These are phyloP conservation scores for slime mould (Dictyostelium discoideum) DNA, from an alignment of 78 protist genomes.

Conservation along the genomic window DNA sequence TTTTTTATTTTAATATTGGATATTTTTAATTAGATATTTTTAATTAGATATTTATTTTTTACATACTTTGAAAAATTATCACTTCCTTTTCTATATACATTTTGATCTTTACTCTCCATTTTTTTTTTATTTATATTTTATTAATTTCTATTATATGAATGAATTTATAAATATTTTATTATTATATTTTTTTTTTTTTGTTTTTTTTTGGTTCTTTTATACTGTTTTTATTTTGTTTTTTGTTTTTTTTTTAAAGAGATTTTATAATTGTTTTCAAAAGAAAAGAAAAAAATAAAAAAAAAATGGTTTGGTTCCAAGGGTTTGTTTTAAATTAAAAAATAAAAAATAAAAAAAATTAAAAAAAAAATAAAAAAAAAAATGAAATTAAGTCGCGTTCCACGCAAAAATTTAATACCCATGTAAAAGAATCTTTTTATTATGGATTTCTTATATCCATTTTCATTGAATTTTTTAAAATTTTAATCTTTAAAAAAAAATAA, in stretches of 20 bases:
- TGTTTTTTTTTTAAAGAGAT: neutral
- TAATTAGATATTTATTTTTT: neutral
- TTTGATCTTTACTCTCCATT: neutral
- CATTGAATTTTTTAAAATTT: neutral
- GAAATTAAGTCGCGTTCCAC: neutral
- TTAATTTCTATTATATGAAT: too few species aligned
- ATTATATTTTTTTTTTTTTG: too few species aligned
- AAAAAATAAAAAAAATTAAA: too few species aligned
- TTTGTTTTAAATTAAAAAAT: too few species aligned
- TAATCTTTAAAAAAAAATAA: too few species aligned
- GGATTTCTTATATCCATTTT: neutral
- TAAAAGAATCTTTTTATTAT: too few species aligned
- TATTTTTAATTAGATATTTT: neutral
- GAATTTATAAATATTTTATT: neutral
- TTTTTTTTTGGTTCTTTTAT: too few species aligned
- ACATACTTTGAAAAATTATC: slow-evolving; percentile 42
- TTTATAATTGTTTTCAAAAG: too few species aligned
- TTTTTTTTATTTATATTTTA: too few species aligned
- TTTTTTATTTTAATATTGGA: neutral
- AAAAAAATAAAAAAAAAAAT: too few species aligned
- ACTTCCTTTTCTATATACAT: slow-evolving; percentile 35
- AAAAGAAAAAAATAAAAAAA: too few species aligned
- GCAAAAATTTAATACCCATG: neutral
- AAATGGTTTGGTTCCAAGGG: neutral
- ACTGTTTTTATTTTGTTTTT: too few species aligned